Percentiles rank a stretch among this genome's conserved stretches.
phyloP scores from a whole-genome alignment of 1,139 yeast species.

The Entelexis sorbosivorans region DNA sequence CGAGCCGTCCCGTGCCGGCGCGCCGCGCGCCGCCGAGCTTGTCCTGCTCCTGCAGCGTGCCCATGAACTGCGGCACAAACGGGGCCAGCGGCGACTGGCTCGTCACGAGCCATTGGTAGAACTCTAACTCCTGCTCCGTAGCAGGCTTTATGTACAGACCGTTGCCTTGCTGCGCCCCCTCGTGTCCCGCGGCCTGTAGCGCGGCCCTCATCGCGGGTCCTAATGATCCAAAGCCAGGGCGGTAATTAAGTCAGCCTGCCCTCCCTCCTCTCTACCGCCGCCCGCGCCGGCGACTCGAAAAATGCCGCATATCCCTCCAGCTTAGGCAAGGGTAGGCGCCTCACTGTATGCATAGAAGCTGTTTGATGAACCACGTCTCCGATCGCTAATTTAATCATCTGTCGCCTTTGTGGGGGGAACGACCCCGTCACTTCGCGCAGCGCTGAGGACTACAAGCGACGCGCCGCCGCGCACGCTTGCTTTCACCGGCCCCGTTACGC shows the following conservation, averaged over 20 bases:
- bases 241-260: conserved; percentile 4
- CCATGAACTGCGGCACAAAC: conserved; percentile 35
- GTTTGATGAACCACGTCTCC: not conserved
- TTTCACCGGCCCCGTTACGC: no score
- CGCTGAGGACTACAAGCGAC: no score
- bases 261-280: no score
- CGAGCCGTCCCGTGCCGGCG: conserved; percentile 13
- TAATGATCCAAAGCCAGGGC: not conserved
- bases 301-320: not conserved
- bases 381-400: not conserved
- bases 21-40: conserved; percentile 22
- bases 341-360: not conserved
- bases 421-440: no score
- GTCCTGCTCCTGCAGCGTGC: conserved; percentile 27
- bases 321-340: not conserved
- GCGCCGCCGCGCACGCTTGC: no score
- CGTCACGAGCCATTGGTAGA: conserved; percentile 40
- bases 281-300: no score
- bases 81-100: conserved; percentile 24
- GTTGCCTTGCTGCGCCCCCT: conserved; percentile 59
- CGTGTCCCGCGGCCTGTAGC: conserved; percentile 80
- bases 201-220: conserved; percentile 9
- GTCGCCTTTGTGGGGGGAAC: no score
- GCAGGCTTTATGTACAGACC: conserved; percentile 61
- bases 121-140: conserved; percentile 51